Percentiles rank a stretch among this genome's conserved stretches.
Evolutionary conservation across 2,329 filamentous ascomycete species (phyloP).

Genomic region (Geosmithia flava): DNA sequence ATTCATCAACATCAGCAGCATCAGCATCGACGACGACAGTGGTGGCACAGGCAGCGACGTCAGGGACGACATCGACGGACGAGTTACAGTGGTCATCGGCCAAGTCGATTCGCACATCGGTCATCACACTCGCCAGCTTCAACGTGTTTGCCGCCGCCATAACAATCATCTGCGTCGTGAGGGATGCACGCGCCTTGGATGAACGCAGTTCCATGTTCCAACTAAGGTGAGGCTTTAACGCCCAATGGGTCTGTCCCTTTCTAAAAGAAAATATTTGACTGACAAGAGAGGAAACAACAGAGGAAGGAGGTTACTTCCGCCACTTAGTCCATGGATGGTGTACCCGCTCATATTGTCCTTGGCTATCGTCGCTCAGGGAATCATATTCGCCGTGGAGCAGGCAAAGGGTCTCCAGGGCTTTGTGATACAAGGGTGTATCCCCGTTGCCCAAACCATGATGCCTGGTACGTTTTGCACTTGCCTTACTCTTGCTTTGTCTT

Average conservation of each 20-base stretch:
- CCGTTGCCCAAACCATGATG: slow-evolving; percentile 45
- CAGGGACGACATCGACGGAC: slow-evolving; percentile 30
- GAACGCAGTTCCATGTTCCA: not conserved
- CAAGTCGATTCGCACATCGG: slow-evolving; percentile 47
- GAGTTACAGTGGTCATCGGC: slow-evolving; percentile 38
- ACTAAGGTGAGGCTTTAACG: slow-evolving; percentile 22
- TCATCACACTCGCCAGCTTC: slow-evolving; percentile 47
- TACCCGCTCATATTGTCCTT: slow-evolving; percentile 45
- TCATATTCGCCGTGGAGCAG: slow-evolving; percentile 44
- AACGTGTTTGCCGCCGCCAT: slow-evolving; percentile 46
- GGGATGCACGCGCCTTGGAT: slow-evolving; percentile 19
- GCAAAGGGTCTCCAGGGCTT: slow-evolving; percentile 39
- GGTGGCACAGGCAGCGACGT: not conserved
- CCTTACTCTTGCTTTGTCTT: not conserved
- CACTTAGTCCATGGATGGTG: slow-evolving; percentile 26
- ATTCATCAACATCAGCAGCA: slow-evolving; percentile 9
- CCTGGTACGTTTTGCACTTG: slow-evolving; percentile 32
- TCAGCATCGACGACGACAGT: not conserved
- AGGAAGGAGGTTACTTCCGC: not conserved
- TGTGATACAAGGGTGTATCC: slow-evolving; percentile 37
- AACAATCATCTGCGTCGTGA: slow-evolving; percentile 43
- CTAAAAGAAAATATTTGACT: not conserved
- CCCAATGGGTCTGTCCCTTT: not conserved
- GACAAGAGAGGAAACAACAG: not conserved
- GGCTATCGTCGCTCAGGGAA: slow-evolving; percentile 44